A percentile compares a stretch with the other conserved stretches of the same genome.
phyloP scores from a whole-genome alignment of 768 basidiomycete species.

The Lactarius psammicola region DNA sequence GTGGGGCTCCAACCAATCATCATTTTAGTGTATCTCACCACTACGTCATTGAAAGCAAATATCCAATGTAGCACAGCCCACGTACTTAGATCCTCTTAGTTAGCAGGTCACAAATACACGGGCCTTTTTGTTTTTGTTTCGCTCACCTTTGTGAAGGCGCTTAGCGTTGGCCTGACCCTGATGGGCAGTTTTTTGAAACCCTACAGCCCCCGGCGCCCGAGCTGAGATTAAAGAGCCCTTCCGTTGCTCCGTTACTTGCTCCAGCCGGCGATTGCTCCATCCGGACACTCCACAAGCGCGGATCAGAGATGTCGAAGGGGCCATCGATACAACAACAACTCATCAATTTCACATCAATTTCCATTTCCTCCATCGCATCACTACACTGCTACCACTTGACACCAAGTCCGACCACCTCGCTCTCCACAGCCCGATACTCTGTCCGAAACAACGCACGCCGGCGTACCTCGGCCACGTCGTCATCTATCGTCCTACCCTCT shows the following conservation, averaged over 20 bases:
- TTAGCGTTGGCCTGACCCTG: not conserved
- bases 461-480: no score
- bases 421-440: conserved; percentile 80
- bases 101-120: conserved; percentile 24
- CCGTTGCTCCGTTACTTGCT: not conserved
- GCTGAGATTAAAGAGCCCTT: not conserved
- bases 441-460: conserved; percentile 64
- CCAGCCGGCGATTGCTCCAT: not conserved
- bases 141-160: conserved; percentile 4
- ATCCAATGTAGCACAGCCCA: conserved; percentile 27
- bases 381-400: conserved; percentile 26
- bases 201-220: not conserved
- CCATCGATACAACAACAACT: not conserved
- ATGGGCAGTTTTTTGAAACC: not conserved
- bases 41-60: conserved; percentile 22
- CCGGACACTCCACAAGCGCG: not conserved
- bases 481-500: conserved; percentile 41
- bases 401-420: conserved; percentile 63
- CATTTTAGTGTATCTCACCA: conserved; percentile 16
- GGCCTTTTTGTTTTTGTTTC: conserved; percentile 8
- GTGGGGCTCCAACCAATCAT: conserved; percentile 12
- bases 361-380: not conserved
- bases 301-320: not conserved
- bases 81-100: conserved; percentile 24
- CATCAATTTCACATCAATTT: not conserved